Base-by-base conservation (phyloP, 2,329 filamentous ascomycete species). In the Pleomassaria siparia region DNA sequence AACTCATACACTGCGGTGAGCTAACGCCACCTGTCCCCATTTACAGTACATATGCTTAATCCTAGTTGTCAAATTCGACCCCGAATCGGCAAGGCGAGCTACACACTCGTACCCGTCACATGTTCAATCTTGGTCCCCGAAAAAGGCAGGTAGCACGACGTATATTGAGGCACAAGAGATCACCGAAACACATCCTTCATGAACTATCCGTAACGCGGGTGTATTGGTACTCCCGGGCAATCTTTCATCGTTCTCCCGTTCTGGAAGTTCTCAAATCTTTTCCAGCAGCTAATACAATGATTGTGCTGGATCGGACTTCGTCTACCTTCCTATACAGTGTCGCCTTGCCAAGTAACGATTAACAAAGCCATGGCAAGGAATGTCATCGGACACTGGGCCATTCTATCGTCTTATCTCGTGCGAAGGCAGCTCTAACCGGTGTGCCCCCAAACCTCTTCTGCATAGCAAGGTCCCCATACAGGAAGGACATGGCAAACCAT, bases 81-180 rank as follows among this genome's bases (percentile, higher is more conserved):
- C 12, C n/a, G n/a, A n/a, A n/a, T 28, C 25, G 29, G 15, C 29
- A 30, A 7, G 35, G 18, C 18, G 3, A 3, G 3, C n/a, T 22
- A 22, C 35, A 12, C 2, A 37, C n/a, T n/a, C n/a, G n/a, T 24
- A 10, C 20, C 18, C 35, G 20, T 37, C 15, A 9, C 12, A 20
- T 37, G 35, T 22, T 37, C 35, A 37, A n/a, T n/a, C 24, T 13
- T 37, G 11, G 18, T 13, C 35, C 35, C 20, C 35, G 26, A 48
- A 42, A 15, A 35, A 24, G 41, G 50, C 40, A 53, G 50, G 51
- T 54, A 46, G 40, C 46, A 54, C 48, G 21, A 40, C 29, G n/a
- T 50, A 50, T 54, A 48, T 54, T 54, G 44, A 40, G 33, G 40
- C 47, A 44, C 35, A 25, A 36, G 6, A 4, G 28, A 43, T 32